A percentile compares a stretch with the other conserved stretches of the same genome.
phyloP scores from a whole-genome alignment of 805 yeast genomes.

The Yamadazyma olivae region DNA sequence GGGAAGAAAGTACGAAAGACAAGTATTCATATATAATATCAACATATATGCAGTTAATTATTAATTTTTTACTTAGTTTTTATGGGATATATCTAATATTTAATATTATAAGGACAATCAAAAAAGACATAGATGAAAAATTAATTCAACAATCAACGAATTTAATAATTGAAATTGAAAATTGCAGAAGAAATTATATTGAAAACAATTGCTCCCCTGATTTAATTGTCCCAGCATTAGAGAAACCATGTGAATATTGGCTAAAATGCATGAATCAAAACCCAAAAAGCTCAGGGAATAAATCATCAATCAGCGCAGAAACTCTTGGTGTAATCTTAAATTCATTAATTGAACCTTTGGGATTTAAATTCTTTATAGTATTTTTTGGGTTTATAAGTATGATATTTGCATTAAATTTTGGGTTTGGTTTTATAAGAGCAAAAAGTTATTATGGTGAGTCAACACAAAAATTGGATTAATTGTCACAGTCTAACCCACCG shows the following conservation, averaged over 20 bases:
- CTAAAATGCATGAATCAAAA: constrained; percentile 58
- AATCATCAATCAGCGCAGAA: constrained; percentile 56
- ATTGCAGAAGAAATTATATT: constrained; percentile 49
- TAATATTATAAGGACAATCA: constrained; percentile 45
- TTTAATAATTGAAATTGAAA: constrained; percentile 48
- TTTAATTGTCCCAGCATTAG: constrained; percentile 56
- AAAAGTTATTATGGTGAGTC: constrained; percentile 47
- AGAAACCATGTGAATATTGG: constrained; percentile 58
- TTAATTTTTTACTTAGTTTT: constrained; percentile 47
- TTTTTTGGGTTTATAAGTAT: constrained; percentile 40
- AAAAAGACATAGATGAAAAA: constrained; percentile 50
- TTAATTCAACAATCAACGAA: constrained; percentile 47
- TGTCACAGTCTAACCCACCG: no score
- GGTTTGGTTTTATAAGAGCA: constrained; percentile 65
- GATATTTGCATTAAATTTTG: constrained; percentile 58
- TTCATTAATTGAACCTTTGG: constrained; percentile 65
- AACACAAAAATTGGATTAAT: no score
- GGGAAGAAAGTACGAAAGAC: constrained; percentile 47
- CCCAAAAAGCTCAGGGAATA: constrained; percentile 46
- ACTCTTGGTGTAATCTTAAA: constrained; percentile 60
- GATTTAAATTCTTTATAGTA: constrained; percentile 53
- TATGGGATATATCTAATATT: constrained; percentile 44
- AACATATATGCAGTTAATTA: constrained; percentile 56
- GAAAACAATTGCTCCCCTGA: constrained; percentile 59
- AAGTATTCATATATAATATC: constrained; percentile 54